phyloP scores from a whole-genome alignment of 2,329 filamentous ascomycete genomes.

The Aspergillus sp. region DNA sequence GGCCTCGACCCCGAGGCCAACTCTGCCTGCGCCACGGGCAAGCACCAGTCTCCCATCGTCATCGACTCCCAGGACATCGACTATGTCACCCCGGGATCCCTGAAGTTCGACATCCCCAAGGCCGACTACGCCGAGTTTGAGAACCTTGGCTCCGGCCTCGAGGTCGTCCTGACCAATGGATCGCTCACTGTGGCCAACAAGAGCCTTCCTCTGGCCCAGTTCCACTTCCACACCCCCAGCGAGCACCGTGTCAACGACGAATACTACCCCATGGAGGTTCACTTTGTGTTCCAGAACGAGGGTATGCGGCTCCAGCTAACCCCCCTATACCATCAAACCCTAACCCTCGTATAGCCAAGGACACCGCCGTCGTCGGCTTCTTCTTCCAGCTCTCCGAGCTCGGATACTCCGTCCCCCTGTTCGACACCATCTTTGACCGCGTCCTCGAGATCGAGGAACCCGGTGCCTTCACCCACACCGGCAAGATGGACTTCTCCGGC shows the following conservation, averaged over 20 bases:
- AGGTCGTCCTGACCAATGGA: conserved; percentile 53
- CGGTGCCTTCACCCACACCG: conserved; percentile 38
- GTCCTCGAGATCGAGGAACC: conserved; percentile 39
- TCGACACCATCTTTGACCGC: conserved; percentile 49
- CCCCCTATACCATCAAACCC: conserved; percentile 7
- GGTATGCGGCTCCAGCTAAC: conserved; percentile 20
- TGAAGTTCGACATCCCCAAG: conserved; percentile 21
- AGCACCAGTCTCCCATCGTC: conserved; percentile 58
- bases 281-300: not conserved
- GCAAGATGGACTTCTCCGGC: conserved; percentile 43
- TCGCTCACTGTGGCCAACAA: conserved; percentile 41
- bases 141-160: conserved; percentile 47
- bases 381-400: conserved; percentile 42
- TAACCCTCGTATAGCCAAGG: conserved; percentile 3
- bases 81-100: conserved; percentile 12
- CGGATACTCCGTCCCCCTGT: conserved; percentile 37
- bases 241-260: conserved; percentile 5
- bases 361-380: conserved; percentile 40
- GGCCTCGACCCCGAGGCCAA: conserved; percentile 43
- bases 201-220: conserved; percentile 42
- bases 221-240: conserved; percentile 11
- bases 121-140: conserved; percentile 35
- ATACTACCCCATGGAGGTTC: not conserved
- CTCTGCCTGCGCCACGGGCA: conserved; percentile 47
- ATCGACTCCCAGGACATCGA: conserved; percentile 30